Percentiles rank a stretch among this genome's conserved stretches.
These are phyloP conservation scores for Fomitopsis palustris DNA, from an alignment of 1,284 basidiomycete species.

Conservation along the genomic window DNA sequence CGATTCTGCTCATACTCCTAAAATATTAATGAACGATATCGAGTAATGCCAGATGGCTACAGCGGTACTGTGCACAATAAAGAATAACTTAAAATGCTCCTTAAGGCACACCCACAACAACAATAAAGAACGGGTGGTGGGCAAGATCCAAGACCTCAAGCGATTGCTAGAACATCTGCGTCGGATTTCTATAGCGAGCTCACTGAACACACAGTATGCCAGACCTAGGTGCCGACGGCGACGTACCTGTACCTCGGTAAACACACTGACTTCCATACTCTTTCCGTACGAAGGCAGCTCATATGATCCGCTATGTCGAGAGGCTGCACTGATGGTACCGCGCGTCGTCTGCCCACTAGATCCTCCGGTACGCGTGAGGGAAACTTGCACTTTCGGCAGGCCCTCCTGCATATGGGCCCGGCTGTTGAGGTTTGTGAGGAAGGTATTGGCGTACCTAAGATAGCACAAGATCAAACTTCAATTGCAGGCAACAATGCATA, in stretches of 20 bases:
- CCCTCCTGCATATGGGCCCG: background rate
- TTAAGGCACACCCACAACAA: too few relatives aligned
- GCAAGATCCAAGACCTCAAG: background rate
- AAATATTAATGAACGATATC: too few relatives aligned
- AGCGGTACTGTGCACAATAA: too few relatives aligned
- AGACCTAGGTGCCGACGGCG: too few relatives aligned
- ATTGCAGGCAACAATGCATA: background rate
- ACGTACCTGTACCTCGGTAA: background rate
- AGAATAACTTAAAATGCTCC: too few relatives aligned
- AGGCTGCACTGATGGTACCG: too few relatives aligned
- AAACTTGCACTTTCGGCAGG: background rate
- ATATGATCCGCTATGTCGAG: background rate
- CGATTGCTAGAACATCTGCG: background rate
- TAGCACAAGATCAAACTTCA: background rate
- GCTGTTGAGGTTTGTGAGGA: conserved; percentile 1
- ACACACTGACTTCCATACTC: background rate
- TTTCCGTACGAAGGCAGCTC: background rate
- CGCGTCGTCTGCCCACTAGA: background rate
- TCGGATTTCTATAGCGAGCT: background rate
- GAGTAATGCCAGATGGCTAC: too few relatives aligned
- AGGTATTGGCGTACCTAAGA: background rate
- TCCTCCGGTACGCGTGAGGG: background rate
- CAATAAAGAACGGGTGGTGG: too few relatives aligned
- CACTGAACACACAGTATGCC: background rate
- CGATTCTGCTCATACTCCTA: too few relatives aligned